These are phyloP conservation scores for Rhynchosporium agropyri DNA, from an alignment of 2,329 filamentous ascomycete genomes.

Conservation along the genomic window DNA sequence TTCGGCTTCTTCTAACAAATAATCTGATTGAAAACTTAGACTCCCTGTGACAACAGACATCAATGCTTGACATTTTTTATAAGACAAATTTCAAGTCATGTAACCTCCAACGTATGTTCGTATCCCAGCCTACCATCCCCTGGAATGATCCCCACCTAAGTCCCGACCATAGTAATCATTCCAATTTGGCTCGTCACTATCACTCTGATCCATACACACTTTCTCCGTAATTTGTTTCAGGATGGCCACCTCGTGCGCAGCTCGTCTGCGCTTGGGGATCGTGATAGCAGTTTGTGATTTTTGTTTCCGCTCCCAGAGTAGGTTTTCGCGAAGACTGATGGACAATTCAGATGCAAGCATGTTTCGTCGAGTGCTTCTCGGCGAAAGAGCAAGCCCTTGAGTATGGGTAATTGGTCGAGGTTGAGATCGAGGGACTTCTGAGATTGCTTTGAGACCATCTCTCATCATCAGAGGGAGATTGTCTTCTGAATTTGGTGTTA, in stretches of 20 bases:
- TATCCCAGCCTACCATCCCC: conserved; percentile 69
- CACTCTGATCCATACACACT: conserved; percentile 58
- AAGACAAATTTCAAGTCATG: not conserved
- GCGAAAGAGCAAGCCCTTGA: conserved; percentile 79
- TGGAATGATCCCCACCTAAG: conserved; percentile 75
- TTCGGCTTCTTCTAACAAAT: not conserved
- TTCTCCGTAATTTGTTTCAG: conserved; percentile 78
- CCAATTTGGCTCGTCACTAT: conserved; percentile 72
- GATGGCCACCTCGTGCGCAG: conserved; percentile 86
- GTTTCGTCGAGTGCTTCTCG: conserved; percentile 86
- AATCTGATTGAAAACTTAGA: not conserved
- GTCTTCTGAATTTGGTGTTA: conserved; percentile 46
- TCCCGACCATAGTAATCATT: conserved; percentile 67
- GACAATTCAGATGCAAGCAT: conserved; percentile 96
- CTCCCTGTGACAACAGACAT: not conserved
- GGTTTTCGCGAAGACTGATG: conserved; percentile 84
- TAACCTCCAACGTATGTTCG: not conserved
- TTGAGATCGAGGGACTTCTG: conserved; percentile 58
- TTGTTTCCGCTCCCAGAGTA: conserved; percentile 93
- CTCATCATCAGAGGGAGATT: conserved; percentile 58
- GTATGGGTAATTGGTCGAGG: conserved; percentile 79
- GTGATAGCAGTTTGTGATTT: conserved; percentile 88
- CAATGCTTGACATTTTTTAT: not conserved
- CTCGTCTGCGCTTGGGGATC: conserved; percentile 86
- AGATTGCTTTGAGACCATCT: conserved; percentile 36